Evolutionary conservation across 148 eudicot species (phyloP).

Genomic region (Camellia japonica): DNA sequence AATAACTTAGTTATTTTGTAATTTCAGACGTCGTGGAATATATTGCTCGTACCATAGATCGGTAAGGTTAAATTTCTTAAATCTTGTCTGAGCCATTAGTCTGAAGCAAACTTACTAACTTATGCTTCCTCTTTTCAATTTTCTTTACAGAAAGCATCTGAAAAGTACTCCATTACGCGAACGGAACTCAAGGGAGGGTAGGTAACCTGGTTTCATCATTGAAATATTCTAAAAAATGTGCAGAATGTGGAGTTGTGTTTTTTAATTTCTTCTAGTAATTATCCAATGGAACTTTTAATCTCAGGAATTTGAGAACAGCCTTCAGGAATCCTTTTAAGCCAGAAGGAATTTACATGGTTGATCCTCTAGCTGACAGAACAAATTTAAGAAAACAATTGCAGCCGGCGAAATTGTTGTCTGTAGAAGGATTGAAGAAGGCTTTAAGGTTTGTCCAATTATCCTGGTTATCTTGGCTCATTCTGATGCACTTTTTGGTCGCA

Average conservation of each 20-base stretch:
- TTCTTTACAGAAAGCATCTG: constrained; percentile 57
- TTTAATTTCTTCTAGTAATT: constrained; percentile 3
- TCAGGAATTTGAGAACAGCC: constrained; percentile 80
- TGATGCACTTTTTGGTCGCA: neutral
- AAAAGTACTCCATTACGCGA: constrained; percentile 61
- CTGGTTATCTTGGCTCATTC: neutral
- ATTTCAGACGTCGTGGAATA: constrained; percentile 69
- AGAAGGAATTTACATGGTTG: constrained; percentile 71
- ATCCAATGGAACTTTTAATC: neutral
- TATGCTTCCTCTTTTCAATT: neutral
- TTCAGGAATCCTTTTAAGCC: constrained; percentile 59
- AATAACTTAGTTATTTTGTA: constrained; percentile 12
- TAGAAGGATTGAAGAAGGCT: constrained; percentile 83
- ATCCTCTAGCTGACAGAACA: constrained; percentile 49
- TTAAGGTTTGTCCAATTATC: constrained; percentile 46
- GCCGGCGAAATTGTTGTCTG: constrained; percentile 65
- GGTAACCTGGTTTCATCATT: constrained; percentile 14
- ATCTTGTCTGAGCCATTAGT: neutral
- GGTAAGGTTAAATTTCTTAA: constrained; percentile 36
- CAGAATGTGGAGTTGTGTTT: neutral
- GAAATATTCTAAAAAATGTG: neutral
- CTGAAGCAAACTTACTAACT: neutral
- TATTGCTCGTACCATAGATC: constrained; percentile 78
- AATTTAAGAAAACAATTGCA: constrained; percentile 40
- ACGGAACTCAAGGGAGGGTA: constrained; percentile 95